Evolutionary conservation across 2,329 filamentous ascomycete species (phyloP), one percentile per base, ranked within the genome.

Genomic region (Claviceps sp.): DNA sequence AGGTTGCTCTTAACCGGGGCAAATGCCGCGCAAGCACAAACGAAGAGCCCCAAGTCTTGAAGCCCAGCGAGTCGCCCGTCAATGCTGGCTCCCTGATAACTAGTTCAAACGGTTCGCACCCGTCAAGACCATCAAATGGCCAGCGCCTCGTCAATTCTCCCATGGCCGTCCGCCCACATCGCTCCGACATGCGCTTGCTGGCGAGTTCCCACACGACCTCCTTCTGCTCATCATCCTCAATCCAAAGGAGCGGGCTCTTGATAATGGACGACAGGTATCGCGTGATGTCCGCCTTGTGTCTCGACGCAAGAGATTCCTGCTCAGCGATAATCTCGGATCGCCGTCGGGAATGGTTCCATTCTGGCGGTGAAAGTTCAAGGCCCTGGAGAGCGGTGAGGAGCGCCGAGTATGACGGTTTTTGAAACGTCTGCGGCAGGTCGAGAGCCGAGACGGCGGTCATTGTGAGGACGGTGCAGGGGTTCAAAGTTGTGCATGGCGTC

Each of bases 21-120:
- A 97, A 76, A 24, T 86, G 81, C 58, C 80, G 84, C 0, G 91
- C 85, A 4, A 97, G 80, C 2, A 94, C 77, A 62, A 89, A 94
- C 0, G 89, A 91, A 0, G 89, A 91, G 0, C 87, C 88, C 93
- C 93, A 97, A 0, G 93, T 98, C 67, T 98, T 97, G 65, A 94
- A 76, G 1, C 93, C 93, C 18, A 97, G 74, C 54, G 87, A 86
- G 66, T 96, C 91, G 6, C 86, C 86, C 0, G 88, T 95, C 52
- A 97, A 73, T 1, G 89, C 83, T 1, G 93, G 93, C 64, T 98
- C 93, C 52, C 88, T 78, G 41, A 98, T 81, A 38, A 77, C 75
- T 49, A 98, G 72, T 46, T 83, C 76, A 58, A 89, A 75, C 1
- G 67, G 58, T 26, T 71, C 65, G 26, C 64, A 60, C 45, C 58